Evolutionary conservation across 1,139 yeast species (phyloP), one percentile per base, ranked within the genome.

Genomic region (Taphrina sp.): DNA sequence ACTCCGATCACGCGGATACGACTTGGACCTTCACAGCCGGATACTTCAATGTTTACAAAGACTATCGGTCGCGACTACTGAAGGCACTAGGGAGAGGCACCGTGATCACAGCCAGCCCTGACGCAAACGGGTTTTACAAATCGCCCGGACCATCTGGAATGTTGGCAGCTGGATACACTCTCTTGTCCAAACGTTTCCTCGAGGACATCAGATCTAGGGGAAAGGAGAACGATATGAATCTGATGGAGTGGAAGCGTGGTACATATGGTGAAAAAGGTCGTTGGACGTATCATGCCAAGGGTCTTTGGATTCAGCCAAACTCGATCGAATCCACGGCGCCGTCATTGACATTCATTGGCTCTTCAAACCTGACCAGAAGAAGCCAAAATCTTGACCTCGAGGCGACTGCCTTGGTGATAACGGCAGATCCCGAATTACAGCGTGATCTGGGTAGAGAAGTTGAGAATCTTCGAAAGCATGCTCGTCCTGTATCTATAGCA

Each of bases 211-310:
- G 71, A 34, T 63, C 64, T 2, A 68, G 74, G 31, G 77, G 78
- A 1, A 36, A 46, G 37, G 79, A 76, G 62, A 70, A 73, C 14
- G 64, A 74, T 4, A 80, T 90, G 31, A 70, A 74, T 14, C 72
- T 92, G 36, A 76, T 74, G 58, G 97, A 92, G 69, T 94, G 98
- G 98, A 79, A 80, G 65, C 80, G 79, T 52, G 98, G 98, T 1
- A 72, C 80, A 1, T 95, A 89, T 5, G 88, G 88, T 65, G 79
- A 86, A 10, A 78, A 82, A 0, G 79, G 75, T 31, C 97, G 98
- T 1, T 92, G 98, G 98, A 87, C 96, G 0, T 92, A 92, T 68
- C 99, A 92, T 67, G 98, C 98, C n/a, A 92, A 92, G 67, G 99
- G 99, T 0, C 73, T 63, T 22, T 92, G 98, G 98, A 72, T 87